Evolutionary conservation across 495 filamentous ascomycete species (phyloP), one percentile per base, ranked within the genome.

Genomic region (Aspergillus cristatus): DNA sequence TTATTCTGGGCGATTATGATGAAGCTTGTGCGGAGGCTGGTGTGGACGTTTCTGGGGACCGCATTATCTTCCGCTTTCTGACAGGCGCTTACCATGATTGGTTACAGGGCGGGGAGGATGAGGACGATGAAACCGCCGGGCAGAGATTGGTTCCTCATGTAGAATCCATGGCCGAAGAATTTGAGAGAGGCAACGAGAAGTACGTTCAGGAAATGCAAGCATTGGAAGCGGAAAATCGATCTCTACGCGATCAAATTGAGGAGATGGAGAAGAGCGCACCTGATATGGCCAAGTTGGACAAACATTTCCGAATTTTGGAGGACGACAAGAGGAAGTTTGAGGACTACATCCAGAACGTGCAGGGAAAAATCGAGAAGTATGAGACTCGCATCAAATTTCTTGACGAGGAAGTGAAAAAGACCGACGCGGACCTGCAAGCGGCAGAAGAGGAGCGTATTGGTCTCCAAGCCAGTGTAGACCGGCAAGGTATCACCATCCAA

Each of bases 251-350:
- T 42, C 87, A 96, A 47, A 86, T 97, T 20, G 81, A 93, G 39
- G 84, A 89, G 38, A 72, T 96, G 32, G 79, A 90, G 45, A 90
- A 89, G 57, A 79, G 78, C 12, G 81, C 76, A 1, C 82, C 86
- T 3, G 85, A 93, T 48, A 75, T 94, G 31, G 75, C 76, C 15
- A 82, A 85, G 37, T 62, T 96, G 8, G 84, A 94, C 50, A 81
- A 86, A 50, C 73, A 82, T 45, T 90, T 84, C 60, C 77, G 81
- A 40, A 85, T 94, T 28, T 71, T 97, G 53, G 86, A 95, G 58
- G 82, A 84, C 32, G 91, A 99, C 55, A 85, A 79, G 45, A 71
- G 75, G 43, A 97, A 97, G 48, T 97, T 97, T 45, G 86, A 90
- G 46, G 79, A 81, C 42, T 99, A 94, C 64, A 94, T 94, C 56